phyloP scores from a whole-genome alignment of 352 stramenopile genomes.

The Stramenopiles sp. region DNA sequence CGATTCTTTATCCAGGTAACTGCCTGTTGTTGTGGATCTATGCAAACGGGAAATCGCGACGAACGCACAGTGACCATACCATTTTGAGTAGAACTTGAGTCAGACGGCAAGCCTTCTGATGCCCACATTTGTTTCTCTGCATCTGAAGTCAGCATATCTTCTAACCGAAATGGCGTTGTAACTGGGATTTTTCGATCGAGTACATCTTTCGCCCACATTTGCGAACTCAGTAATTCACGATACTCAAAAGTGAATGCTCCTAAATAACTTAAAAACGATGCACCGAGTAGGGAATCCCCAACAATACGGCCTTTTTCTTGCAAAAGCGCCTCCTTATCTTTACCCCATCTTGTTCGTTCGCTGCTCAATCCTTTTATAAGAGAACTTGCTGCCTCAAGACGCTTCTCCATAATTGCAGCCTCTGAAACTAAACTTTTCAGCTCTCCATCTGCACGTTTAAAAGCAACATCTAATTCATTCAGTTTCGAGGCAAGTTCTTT shows the following conservation, averaged over 20 bases:
- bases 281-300: conserved; percentile 63
- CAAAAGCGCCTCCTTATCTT: conserved; percentile 62
- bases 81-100: conserved; percentile 84
- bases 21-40: conserved; percentile 82
- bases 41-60: conserved; percentile 77
- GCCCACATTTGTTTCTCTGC: conserved; percentile 79
- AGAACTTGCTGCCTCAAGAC: conserved; percentile 65
- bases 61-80: conserved; percentile 78
- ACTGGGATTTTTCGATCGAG: conserved; percentile 43
- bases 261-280: conserved; percentile 65
- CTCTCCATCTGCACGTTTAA: conserved; percentile 66
- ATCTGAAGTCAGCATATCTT: conserved; percentile 69
- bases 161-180: conserved; percentile 59
- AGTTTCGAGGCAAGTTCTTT: conserved; percentile 55
- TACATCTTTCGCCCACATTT: conserved; percentile 40
- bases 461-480: conserved; percentile 63
- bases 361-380: conserved; percentile 67
- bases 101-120: conserved; percentile 66
- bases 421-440: conserved; percentile 67
- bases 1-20: conserved; percentile 89
- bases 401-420: conserved; percentile 81
- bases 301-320: conserved; percentile 55
- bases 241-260: conserved; percentile 73
- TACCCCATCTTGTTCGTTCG: conserved; percentile 70
- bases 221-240: conserved; percentile 58